Conservation (phyloP, 2,329 filamentous ascomycete species). For the Cadophora luteo-olivacea region DNA sequence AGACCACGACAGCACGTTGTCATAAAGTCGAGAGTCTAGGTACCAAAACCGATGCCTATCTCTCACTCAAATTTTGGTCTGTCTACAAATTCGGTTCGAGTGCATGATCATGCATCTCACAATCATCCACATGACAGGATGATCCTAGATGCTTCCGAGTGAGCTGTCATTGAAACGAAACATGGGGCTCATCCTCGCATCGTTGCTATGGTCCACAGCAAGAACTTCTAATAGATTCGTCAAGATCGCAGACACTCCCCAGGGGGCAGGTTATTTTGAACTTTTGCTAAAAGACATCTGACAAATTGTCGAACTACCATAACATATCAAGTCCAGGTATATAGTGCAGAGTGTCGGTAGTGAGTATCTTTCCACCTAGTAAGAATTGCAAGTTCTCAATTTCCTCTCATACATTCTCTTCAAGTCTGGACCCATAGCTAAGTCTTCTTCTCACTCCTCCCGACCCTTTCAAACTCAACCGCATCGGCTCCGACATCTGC, state of each 20-base stretch:
- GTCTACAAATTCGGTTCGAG: background rate
- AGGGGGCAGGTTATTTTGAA: background rate
- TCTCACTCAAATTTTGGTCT: background rate
- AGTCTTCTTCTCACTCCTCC: slow-evolving; percentile 19
- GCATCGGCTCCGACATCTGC: slow-evolving; percentile 26
- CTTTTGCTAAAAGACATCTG: background rate
- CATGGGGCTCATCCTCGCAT: background rate
- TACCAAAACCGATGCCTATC: background rate
- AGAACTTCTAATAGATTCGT: background rate
- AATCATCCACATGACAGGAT: background rate
- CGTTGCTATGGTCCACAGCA: background rate
- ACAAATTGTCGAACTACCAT: too few species aligned
- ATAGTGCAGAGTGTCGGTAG: background rate
- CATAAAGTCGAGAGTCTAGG: too few species aligned
- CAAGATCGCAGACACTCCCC: background rate
- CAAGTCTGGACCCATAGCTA: background rate
- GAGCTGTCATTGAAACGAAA: background rate
- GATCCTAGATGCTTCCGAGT: background rate
- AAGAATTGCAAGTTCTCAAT: background rate
- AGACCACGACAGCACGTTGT: too few species aligned
- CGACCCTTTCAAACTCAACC: slow-evolving; percentile 25
- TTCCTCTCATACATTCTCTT: background rate
- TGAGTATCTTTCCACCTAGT: background rate
- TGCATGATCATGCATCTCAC: background rate
- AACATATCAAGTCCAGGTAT: background rate